A percentile compares a stretch with the other conserved stretches of the same genome.
Conservation (phyloP, 2,329 filamentous ascomycete genomes). For the Trichoderma guizhouense region DNA sequence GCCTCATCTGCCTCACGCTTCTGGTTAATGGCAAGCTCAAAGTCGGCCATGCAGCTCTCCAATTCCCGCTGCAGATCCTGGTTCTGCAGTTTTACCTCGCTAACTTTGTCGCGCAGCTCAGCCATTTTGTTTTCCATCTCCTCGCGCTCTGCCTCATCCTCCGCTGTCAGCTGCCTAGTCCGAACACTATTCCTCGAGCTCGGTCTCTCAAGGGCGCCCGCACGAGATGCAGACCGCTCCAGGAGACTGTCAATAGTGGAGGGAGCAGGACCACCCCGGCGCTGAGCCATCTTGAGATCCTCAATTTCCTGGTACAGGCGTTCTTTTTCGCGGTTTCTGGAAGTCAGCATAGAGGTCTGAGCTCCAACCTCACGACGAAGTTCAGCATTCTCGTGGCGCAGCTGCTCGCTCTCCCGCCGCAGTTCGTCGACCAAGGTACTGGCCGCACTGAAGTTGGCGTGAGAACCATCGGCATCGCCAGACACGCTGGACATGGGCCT, state of each 20-base stretch:
- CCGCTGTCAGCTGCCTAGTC: slow-evolving; percentile 57
- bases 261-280: slow-evolving; percentile 61
- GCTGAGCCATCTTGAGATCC: slow-evolving; percentile 84
- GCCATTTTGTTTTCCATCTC: slow-evolving; percentile 82
- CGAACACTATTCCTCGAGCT: slow-evolving; percentile 70
- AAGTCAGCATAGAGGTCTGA: slow-evolving; percentile 96
- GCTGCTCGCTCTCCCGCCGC: slow-evolving; percentile 64
- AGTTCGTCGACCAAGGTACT: slow-evolving; percentile 75
- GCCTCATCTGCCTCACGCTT: slow-evolving; percentile 59
- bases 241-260: slow-evolving; percentile 84
- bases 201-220: slow-evolving; percentile 65
- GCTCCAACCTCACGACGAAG: slow-evolving; percentile 88
- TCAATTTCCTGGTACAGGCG: slow-evolving; percentile 95
- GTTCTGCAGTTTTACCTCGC: slow-evolving; percentile 80
- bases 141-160: slow-evolving; percentile 77
- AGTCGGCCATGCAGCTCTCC: slow-evolving; percentile 73
- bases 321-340: slow-evolving; percentile 91
- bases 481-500: slow-evolving; percentile 50
- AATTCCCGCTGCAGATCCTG: slow-evolving; percentile 83
- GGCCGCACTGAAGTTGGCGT: slow-evolving; percentile 53
- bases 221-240: slow-evolving; percentile 87
- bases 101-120: slow-evolving; percentile 80
- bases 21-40: slow-evolving; percentile 67
- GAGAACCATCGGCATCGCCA: slow-evolving; percentile 48
- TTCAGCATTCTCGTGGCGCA: slow-evolving; percentile 90